Evolutionary conservation across 331 rosid species (phyloP).

Genomic region (Dryas integrifolia): DNA sequence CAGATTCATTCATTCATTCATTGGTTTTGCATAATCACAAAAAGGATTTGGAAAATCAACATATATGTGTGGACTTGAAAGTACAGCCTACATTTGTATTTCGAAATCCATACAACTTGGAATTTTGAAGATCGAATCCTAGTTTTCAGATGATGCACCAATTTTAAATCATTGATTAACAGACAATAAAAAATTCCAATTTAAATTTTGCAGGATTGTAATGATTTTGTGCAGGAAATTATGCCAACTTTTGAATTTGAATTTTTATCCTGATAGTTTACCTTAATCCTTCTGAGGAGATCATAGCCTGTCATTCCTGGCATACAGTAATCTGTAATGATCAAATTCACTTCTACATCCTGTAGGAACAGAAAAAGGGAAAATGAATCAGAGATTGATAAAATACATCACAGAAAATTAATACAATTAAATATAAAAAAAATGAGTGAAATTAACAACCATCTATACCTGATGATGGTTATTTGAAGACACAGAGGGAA

Average conservation of each 20-base stretch:
- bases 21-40: neutral
- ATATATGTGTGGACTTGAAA: neutral
- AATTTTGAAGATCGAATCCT: neutral
- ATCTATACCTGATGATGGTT: slow-evolving; percentile 41
- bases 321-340: slow-evolving; percentile 92
- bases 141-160: neutral
- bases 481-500: slow-evolving; percentile 41
- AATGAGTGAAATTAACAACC: too few species aligned
- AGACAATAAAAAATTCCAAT: neutral
- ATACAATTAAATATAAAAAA: too few species aligned
- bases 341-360: slow-evolving; percentile 64
- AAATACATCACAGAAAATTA: neutral
- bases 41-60: neutral
- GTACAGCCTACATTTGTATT: neutral
- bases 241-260: too few species aligned
- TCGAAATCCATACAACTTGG: neutral
- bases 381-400: slow-evolving; percentile 21
- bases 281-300: slow-evolving; percentile 85
- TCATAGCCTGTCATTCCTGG: slow-evolving; percentile 95
- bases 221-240: neutral
- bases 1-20: neutral
- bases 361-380: slow-evolving; percentile 21
- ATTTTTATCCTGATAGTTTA: slow-evolving; percentile 1
- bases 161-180: neutral
- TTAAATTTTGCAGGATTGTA: neutral